These are phyloP conservation scores for Plasmodium gallinaceum DNA, from an alignment of 169 alveolate species.

Conservation along the genomic window DNA sequence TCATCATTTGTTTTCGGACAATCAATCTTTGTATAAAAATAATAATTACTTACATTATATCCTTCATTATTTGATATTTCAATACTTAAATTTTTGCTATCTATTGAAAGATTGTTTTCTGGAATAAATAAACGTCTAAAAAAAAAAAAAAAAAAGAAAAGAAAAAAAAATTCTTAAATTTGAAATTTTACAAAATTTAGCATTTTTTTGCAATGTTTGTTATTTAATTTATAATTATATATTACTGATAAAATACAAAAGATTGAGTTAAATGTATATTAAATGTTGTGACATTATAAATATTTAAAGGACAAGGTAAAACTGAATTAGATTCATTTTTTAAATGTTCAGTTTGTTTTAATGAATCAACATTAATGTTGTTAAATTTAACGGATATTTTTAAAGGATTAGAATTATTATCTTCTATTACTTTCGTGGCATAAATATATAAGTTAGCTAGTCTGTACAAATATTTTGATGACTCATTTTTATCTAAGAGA, in stretches of 20 bases:
- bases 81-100: conserved; percentile 22
- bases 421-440: conserved; percentile 42
- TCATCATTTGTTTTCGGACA: conserved; percentile 38
- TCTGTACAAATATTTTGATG: conserved; percentile 25
- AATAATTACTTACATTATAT: conserved; percentile 35
- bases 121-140: conserved; percentile 67
- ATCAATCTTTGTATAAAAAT: conserved; percentile 59
- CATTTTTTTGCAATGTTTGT: neutral
- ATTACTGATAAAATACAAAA: conserved; percentile 54
- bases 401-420: conserved; percentile 15
- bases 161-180: neutral
- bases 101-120: conserved; percentile 7
- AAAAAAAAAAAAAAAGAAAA: conserved; percentile 17
- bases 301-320: conserved; percentile 50
- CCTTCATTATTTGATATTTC: conserved; percentile 52
- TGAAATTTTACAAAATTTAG: neutral
- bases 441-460: conserved; percentile 49
- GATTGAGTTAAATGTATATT: conserved; percentile 40
- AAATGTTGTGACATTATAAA: conserved; percentile 6
- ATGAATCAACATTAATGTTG: conserved; percentile 26
- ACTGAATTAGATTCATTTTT: conserved; percentile 29
- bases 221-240: conserved; percentile 2
- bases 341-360: conserved; percentile 50
- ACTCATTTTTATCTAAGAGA: conserved; percentile 15
- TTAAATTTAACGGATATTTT: conserved; percentile 39